These are phyloP conservation scores for Daldinia bambusicola DNA, from an alignment of 495 filamentous ascomycete genomes.

Conservation along the genomic window DNA sequence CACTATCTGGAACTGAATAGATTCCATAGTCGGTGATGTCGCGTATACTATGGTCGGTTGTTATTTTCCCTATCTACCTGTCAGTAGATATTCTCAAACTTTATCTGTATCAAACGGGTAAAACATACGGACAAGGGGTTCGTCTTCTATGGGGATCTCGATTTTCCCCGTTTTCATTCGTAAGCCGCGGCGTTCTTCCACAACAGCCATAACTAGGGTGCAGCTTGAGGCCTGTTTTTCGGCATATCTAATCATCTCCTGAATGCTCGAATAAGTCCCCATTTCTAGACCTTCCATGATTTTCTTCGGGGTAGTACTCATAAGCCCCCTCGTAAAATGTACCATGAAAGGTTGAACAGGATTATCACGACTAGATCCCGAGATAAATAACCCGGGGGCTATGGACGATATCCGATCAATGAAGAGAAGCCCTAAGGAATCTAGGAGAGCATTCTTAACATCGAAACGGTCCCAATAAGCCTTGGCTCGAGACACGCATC, in stretches of 20 bases:
- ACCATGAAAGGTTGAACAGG: slow-evolving; percentile 42
- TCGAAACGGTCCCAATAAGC: slow-evolving; percentile 56
- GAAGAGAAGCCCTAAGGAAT: slow-evolving; percentile 58
- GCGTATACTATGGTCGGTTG: slow-evolving; percentile 45
- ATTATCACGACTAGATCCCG: slow-evolving; percentile 25
- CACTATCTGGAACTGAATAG: slow-evolving; percentile 56
- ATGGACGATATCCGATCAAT: slow-evolving; percentile 64
- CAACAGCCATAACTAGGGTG: slow-evolving; percentile 54
- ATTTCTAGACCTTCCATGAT: slow-evolving; percentile 58
- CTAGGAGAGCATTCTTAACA: slow-evolving; percentile 62
- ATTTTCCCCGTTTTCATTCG: slow-evolving; percentile 51
- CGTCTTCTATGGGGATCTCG: slow-evolving; percentile 52
- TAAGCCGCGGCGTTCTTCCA: slow-evolving; percentile 57
- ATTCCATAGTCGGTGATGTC: slow-evolving; percentile 58
- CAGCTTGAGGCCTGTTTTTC: slow-evolving; percentile 54
- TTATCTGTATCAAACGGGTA: background rate
- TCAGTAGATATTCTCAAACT: slow-evolving; percentile 31
- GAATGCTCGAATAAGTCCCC: slow-evolving; percentile 59
- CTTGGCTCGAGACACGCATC: slow-evolving; percentile 55
- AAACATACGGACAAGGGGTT: slow-evolving; percentile 53
- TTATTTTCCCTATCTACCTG: slow-evolving; percentile 27
- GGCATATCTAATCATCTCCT: slow-evolving; percentile 51
- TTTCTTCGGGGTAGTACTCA: slow-evolving; percentile 50
- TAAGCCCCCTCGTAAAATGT: slow-evolving; percentile 52
- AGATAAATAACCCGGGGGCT: slow-evolving; percentile 56